These are phyloP conservation scores for Colletotrichum simmondsii DNA, from an alignment of 2,329 filamentous ascomycete genomes.

Conservation along the genomic window DNA sequence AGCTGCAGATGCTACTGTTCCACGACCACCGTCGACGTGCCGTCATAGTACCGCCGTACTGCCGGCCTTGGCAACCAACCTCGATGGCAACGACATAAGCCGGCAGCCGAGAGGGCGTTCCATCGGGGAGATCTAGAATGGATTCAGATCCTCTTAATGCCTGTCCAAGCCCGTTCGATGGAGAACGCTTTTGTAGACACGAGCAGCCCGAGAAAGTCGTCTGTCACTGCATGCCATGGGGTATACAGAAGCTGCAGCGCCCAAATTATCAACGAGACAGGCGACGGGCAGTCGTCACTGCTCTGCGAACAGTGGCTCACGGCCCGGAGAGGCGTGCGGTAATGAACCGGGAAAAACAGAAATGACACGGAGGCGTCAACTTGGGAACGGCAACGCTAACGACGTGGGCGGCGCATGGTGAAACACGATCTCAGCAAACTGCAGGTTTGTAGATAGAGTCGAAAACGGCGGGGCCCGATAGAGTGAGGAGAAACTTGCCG, in stretches of 20 bases:
- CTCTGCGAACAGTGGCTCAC: neutral
- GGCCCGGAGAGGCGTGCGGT: neutral
- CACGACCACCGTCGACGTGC: neutral
- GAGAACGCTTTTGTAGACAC: neutral
- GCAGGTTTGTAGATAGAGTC: neutral
- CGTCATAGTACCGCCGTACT: neutral
- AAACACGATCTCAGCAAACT: conserved; percentile 8
- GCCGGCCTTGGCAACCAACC: neutral
- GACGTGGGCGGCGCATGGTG: conserved; percentile 17
- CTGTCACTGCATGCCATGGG: neutral
- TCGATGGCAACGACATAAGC: neutral
- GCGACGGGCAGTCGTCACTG: no score
- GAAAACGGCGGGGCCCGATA: neutral
- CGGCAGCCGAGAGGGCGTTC: neutral
- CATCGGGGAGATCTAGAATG: neutral
- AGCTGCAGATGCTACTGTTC: neutral
- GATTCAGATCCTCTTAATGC: neutral
- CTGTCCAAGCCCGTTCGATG: neutral
- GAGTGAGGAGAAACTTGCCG: conserved; percentile 13
- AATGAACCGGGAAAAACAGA: neutral
- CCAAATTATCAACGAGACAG: neutral
- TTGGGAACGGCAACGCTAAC: neutral
- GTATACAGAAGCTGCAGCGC: neutral
- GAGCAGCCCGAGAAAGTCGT: neutral
- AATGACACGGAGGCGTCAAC: neutral